Percentiles rank a stretch among this genome's conserved stretches.
Conservation (phyloP, 495 filamentous ascomycete species). For the Xylaria sp. region DNA sequence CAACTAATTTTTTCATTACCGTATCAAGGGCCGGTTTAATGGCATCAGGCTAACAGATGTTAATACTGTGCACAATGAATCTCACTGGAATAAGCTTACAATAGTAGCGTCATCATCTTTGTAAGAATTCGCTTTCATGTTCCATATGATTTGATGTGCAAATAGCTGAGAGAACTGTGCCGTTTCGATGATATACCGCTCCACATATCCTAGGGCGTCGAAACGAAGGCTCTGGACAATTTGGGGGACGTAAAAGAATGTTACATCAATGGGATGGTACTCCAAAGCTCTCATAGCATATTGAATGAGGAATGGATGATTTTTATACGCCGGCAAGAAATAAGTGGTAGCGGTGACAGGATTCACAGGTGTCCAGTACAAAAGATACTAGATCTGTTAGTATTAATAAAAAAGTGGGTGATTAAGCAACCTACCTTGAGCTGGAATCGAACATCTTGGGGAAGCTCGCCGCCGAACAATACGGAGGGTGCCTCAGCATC, state of each 20-base stretch:
- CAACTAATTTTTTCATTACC: slow-evolving; percentile 82
- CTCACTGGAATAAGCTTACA: slow-evolving; percentile 58
- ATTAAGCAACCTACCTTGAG: slow-evolving; percentile 69
- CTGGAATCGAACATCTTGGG: slow-evolving; percentile 80
- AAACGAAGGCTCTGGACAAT: slow-evolving; percentile 97
- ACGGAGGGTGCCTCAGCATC: slow-evolving; percentile 84
- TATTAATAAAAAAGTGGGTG: neutral
- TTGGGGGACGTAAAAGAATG: slow-evolving; percentile 98
- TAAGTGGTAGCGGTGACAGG: slow-evolving; percentile 91
- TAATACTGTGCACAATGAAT: slow-evolving; percentile 36
- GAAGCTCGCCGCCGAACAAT: slow-evolving; percentile 76
- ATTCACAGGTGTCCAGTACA: slow-evolving; percentile 95
- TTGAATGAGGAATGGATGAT: slow-evolving; percentile 92
- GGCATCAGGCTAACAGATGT: slow-evolving; percentile 74
- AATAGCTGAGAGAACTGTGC: slow-evolving; percentile 95
- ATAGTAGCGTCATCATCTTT: slow-evolving; percentile 94
- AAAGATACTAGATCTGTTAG: slow-evolving; percentile 72
- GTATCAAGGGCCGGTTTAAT: slow-evolving; percentile 93
- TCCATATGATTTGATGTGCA: slow-evolving; percentile 99
- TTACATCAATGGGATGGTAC: slow-evolving; percentile 90
- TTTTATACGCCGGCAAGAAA: slow-evolving; percentile 91
- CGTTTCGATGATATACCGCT: slow-evolving; percentile 95
- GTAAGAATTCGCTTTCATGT: slow-evolving; percentile 98
- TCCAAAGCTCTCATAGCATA: slow-evolving; percentile 97
- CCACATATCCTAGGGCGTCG: slow-evolving; percentile 92